phyloP scores from a whole-genome alignment of 768 basidiomycete species.

The Termitomyces eurrhizus region DNA sequence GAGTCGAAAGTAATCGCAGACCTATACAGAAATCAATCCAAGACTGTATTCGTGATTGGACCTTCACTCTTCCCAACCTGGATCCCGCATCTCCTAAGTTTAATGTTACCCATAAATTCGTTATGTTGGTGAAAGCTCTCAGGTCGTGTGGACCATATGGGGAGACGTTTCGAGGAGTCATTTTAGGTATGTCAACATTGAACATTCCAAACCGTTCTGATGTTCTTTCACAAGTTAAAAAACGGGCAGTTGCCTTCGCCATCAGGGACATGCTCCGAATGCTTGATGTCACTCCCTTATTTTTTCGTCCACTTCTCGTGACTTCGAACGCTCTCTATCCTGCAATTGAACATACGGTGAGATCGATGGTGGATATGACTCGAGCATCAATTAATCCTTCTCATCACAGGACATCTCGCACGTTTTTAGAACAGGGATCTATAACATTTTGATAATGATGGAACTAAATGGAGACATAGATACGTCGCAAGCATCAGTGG shows the following conservation, averaged over 20 bases:
- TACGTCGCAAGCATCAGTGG: slow-evolving; percentile 49
- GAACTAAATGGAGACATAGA: slow-evolving; percentile 59
- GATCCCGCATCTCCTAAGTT: slow-evolving; percentile 52
- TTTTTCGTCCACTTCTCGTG: slow-evolving; percentile 53
- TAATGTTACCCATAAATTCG: slow-evolving; percentile 69
- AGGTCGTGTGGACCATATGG: slow-evolving; percentile 50
- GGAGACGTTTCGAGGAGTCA: slow-evolving; percentile 59
- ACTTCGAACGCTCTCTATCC: slow-evolving; percentile 26
- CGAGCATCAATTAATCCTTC: background rate
- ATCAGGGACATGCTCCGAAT: slow-evolving; percentile 57
- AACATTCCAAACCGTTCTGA: slow-evolving; percentile 7
- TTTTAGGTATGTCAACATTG: slow-evolving; percentile 47
- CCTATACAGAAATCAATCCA: slow-evolving; percentile 24
- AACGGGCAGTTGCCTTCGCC: slow-evolving; percentile 48
- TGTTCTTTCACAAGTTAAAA: slow-evolving; percentile 41
- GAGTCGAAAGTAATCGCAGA: slow-evolving; percentile 26
- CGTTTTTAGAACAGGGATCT: slow-evolving; percentile 49
- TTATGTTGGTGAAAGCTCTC: slow-evolving; percentile 55
- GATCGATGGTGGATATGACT: background rate
- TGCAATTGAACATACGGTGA: slow-evolving; percentile 20
- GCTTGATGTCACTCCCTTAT: slow-evolving; percentile 45
- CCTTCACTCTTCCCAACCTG: slow-evolving; percentile 60
- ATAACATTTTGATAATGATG: slow-evolving; percentile 63
- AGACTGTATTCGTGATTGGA: slow-evolving; percentile 53
- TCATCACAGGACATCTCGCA: slow-evolving; percentile 39